phyloP scores from a whole-genome alignment of 768 basidiomycete genomes.

The Dentipellis sp. region DNA sequence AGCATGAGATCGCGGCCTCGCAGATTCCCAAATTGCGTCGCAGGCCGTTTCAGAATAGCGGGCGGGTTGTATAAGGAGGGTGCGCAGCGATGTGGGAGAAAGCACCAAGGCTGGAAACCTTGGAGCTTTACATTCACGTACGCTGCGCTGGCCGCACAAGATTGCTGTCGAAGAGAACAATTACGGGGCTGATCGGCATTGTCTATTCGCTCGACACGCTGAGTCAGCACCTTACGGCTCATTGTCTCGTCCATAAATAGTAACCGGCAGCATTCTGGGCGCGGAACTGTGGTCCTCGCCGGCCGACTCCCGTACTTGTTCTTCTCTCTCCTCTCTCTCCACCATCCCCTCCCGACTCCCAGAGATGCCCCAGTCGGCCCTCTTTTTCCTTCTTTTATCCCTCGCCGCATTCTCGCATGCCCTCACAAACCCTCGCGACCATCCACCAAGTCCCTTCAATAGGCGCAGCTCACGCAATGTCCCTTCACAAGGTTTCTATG shows the following conservation, averaged over 20 bases:
- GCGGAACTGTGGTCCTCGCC: too few relatives aligned
- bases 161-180: not conserved
- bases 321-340: conserved; percentile 5
- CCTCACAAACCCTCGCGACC: conserved; percentile 2
- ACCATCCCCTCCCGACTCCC: conserved; percentile 12
- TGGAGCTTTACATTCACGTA: not conserved
- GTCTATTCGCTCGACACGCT: not conserved
- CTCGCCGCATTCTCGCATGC: conserved; percentile 17
- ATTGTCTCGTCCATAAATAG: not conserved
- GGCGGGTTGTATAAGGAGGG: too few relatives aligned
- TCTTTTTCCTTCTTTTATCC: conserved; percentile 25
- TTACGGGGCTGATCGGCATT: not conserved
- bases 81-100: not conserved
- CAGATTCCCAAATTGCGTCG: too few relatives aligned
- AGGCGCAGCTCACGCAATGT: conserved; percentile 18
- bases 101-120: not conserved
- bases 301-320: not conserved
- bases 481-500: conserved; percentile 50
- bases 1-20: too few relatives aligned
- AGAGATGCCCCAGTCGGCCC: conserved; percentile 19
- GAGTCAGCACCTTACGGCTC: not conserved
- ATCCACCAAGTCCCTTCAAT: conserved; percentile 16
- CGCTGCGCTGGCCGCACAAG: not conserved
- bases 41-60: too few relatives aligned
- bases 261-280: not conserved